Percentiles rank a stretch among this genome's conserved stretches.
phyloP scores from a whole-genome alignment of 257 asterid genomes.

The Cinchona pubescens region DNA sequence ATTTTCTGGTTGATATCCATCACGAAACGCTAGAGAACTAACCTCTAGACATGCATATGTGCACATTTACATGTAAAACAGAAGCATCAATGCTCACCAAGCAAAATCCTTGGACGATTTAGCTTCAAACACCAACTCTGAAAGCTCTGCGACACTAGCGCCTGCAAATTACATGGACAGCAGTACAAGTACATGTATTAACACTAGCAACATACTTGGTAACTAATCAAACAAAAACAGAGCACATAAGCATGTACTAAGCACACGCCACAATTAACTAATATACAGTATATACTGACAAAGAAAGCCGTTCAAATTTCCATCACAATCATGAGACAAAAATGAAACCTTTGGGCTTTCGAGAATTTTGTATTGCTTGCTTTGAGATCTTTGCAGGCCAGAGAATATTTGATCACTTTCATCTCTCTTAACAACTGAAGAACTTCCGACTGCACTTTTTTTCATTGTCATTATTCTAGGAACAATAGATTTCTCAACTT shows the following conservation, averaged over 20 bases:
- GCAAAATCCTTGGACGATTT: slow-evolving; percentile 80
- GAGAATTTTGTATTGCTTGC: slow-evolving; percentile 19
- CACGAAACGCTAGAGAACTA: not conserved
- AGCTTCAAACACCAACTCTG: slow-evolving; percentile 76
- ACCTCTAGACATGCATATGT: not conserved
- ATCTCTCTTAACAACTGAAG: not conserved
- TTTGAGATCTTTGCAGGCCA: not conserved
- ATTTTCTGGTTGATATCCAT: not conserved
- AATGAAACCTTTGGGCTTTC: slow-evolving; percentile 15
- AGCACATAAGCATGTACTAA: not conserved
- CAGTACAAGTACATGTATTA: slow-evolving; percentile 22
- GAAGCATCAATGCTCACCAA: slow-evolving; percentile 53
- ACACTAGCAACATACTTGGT: slow-evolving; percentile 5
- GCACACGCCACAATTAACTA: not conserved
- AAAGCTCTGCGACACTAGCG: slow-evolving; percentile 64
- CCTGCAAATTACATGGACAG: slow-evolving; percentile 44
- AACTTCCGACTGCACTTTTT: not conserved
- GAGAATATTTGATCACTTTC: not conserved
- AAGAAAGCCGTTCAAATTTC: not conserved
- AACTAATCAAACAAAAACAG: not conserved
- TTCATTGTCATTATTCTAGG: not conserved
- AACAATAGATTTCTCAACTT: slow-evolving; percentile 7
- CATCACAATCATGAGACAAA: slow-evolving; percentile 2
- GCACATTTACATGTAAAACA: not conserved
- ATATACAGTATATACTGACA: not conserved